These are phyloP conservation scores for Cryptococcus wingfieldii DNA, from an alignment of 1,284 basidiomycete genomes.

Conservation along the genomic window DNA sequence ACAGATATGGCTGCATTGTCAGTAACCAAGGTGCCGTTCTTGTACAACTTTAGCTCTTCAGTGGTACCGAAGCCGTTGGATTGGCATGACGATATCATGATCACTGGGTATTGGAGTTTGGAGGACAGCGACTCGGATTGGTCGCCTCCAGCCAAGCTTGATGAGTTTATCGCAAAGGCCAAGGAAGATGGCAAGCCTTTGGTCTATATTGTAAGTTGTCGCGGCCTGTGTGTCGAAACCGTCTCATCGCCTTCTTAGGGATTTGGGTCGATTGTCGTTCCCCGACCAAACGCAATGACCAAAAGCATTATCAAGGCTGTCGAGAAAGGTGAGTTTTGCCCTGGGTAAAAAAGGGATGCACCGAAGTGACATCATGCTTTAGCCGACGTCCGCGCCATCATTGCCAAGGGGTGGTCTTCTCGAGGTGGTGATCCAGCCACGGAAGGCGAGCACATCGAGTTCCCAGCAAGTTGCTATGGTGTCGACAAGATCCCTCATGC, in stretches of 20 bases:
- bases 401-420: slow-evolving; percentile 72
- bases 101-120: slow-evolving; percentile 60
- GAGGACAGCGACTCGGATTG: slow-evolving; percentile 60
- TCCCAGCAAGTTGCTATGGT: slow-evolving; percentile 43
- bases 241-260: slow-evolving; percentile 23
- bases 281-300: slow-evolving; percentile 62
- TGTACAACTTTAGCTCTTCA: slow-evolving; percentile 62
- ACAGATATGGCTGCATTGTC: slow-evolving; percentile 66
- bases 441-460: slow-evolving; percentile 50
- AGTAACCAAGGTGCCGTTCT: slow-evolving; percentile 64
- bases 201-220: slow-evolving; percentile 61
- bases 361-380: neutral
- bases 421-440: slow-evolving; percentile 50
- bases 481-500: slow-evolving; percentile 71
- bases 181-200: slow-evolving; percentile 59
- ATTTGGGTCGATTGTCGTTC: slow-evolving; percentile 68
- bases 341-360: slow-evolving; percentile 6
- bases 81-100: slow-evolving; percentile 64
- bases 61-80: slow-evolving; percentile 69
- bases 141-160: slow-evolving; percentile 56
- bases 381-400: slow-evolving; percentile 65
- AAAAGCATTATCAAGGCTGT: slow-evolving; percentile 64
- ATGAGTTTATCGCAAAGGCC: slow-evolving; percentile 59
- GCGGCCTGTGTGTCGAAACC: slow-evolving; percentile 1
- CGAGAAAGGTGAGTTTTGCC: slow-evolving; percentile 52